Conservation (phyloP, 1,139 yeast genomes). For the Yamadazyma songkhlaensis region DNA sequence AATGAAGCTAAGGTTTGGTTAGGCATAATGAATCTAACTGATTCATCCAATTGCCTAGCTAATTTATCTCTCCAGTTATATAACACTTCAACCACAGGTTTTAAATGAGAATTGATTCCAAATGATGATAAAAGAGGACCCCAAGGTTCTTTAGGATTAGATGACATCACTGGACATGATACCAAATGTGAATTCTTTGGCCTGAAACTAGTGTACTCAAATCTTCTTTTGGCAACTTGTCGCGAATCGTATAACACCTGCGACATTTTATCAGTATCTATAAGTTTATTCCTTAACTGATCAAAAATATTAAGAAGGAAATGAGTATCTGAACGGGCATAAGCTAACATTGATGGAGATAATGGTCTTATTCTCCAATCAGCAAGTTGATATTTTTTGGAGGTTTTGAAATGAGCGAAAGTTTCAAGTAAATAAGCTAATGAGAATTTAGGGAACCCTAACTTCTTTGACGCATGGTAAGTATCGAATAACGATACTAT, state of each 20-base stretch:
- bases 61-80: constrained; percentile 79
- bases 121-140: constrained; percentile 59
- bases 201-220: constrained; percentile 67
- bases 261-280: constrained; percentile 32
- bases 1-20: constrained; percentile 71
- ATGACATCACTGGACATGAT: constrained; percentile 48
- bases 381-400: constrained; percentile 92
- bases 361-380: constrained; percentile 96
- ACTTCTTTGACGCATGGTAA: constrained; percentile 76
- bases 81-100: constrained; percentile 56
- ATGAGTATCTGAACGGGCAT: constrained; percentile 96
- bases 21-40: constrained; percentile 79
- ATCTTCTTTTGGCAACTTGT: constrained; percentile 75
- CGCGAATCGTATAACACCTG: constrained; percentile 76
- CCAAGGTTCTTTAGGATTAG: constrained; percentile 55
- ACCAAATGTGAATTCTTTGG: constrained; percentile 41
- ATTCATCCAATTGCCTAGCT: constrained; percentile 81
- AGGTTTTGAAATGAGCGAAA: constrained; percentile 80
- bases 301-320: constrained; percentile 81
- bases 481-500: constrained; percentile 91
- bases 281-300: constrained; percentile 61
- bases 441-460: constrained; percentile 80
- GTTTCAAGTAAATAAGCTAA: constrained; percentile 80
- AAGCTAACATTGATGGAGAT: constrained; percentile 69
- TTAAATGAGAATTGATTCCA: constrained; percentile 57